Conservation (phyloP, 2,329 filamentous ascomycete genomes). For the Pseudogymnoascus verrucosus region DNA sequence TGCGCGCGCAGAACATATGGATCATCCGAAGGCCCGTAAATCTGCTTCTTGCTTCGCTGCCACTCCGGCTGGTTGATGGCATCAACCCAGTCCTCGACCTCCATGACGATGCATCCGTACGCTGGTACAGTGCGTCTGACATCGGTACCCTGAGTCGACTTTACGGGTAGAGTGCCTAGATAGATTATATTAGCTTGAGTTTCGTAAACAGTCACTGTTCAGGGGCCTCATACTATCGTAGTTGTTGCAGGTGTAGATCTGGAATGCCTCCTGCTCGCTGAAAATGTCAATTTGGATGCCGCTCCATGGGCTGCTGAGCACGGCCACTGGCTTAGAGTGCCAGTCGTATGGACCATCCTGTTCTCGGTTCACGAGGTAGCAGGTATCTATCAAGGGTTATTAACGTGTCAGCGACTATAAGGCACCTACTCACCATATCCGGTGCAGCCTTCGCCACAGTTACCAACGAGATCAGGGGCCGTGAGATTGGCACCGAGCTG, state of each 20-base stretch:
- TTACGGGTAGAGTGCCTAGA: conserved; percentile 50
- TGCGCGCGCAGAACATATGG: conserved; percentile 55
- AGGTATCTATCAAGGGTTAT: conserved; percentile 43
- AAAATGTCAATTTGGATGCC: conserved; percentile 78
- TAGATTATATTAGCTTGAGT: conserved; percentile 14
- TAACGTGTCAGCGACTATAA: conserved; percentile 6
- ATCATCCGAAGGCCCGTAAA: conserved; percentile 50
- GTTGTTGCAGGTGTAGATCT: conserved; percentile 76
- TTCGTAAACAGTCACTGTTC: conserved; percentile 28
- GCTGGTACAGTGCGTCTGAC: conserved; percentile 58
- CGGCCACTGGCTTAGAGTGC: conserved; percentile 54
- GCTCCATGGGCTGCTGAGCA: conserved; percentile 63
- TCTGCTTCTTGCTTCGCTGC: conserved; percentile 56
- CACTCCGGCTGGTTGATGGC: conserved; percentile 88
- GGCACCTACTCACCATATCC: conserved; percentile 60
- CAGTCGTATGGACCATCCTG: conserved; percentile 53
- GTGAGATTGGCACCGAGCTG: conserved; percentile 64
- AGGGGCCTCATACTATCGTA: conserved; percentile 54
- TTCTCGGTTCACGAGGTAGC: conserved; percentile 59
- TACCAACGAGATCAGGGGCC: conserved; percentile 53
- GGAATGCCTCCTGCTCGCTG: conserved; percentile 78
- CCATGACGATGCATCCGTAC: conserved; percentile 82
- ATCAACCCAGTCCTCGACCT: conserved; percentile 91
- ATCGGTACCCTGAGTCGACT: conserved; percentile 56
- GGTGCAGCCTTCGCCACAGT: conserved; percentile 75